These are phyloP conservation scores for Agaricus blazei DNA, from an alignment of 768 basidiomycete species.

Conservation along the genomic window DNA sequence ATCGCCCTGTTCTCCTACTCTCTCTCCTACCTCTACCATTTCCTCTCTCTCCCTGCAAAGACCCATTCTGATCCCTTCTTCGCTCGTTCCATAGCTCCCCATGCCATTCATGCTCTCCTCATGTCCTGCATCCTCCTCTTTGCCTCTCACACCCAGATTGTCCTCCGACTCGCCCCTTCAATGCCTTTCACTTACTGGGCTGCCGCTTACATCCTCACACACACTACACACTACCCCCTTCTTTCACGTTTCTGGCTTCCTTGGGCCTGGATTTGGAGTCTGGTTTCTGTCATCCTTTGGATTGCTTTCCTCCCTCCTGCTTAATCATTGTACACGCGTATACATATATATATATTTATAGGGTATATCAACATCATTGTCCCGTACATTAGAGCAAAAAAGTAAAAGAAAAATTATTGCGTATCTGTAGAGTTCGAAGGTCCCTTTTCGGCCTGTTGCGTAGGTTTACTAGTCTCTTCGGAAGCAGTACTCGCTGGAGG, in stretches of 20 bases:
- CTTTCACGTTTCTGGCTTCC: slow-evolving; percentile 48
- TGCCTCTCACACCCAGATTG: slow-evolving; percentile 83
- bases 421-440: too few species aligned
- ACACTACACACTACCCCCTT: not conserved
- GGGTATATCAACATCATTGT: not conserved
- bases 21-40: slow-evolving; percentile 23
- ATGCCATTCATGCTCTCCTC: slow-evolving; percentile 69
- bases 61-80: slow-evolving; percentile 1
- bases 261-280: slow-evolving; percentile 81
- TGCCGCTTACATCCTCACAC: slow-evolving; percentile 50
- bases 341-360: not conserved
- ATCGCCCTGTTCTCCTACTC: slow-evolving; percentile 41
- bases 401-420: too few species aligned
- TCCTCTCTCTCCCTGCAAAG: not conserved
- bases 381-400: too few species aligned
- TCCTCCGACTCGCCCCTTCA: slow-evolving; percentile 68
- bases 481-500: too few species aligned
- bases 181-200: slow-evolving; percentile 87
- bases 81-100: slow-evolving; percentile 46
- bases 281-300: slow-evolving; percentile 71
- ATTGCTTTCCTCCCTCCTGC: slow-evolving; percentile 88
- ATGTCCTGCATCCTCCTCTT: slow-evolving; percentile 65
- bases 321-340: slow-evolving; percentile 22
- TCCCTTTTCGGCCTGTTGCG: too few species aligned
- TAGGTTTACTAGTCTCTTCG: too few species aligned